Percentiles rank a stretch among this genome's conserved stretches.
phyloP scores from a whole-genome alignment of 176 grass and related monocot species.

The Alloteropsis semialata region DNA sequence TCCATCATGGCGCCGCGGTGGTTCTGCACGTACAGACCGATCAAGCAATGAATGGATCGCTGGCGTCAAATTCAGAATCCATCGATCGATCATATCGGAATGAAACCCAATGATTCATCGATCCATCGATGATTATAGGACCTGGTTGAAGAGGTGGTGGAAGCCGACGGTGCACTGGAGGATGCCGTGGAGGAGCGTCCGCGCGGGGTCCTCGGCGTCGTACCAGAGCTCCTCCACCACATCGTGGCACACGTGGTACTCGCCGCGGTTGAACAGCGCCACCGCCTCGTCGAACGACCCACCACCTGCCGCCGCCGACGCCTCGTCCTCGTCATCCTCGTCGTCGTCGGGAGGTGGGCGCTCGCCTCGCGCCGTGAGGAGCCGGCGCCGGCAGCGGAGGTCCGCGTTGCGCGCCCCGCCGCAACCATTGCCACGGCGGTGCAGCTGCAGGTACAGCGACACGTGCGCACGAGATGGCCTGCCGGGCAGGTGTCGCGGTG shows the following conservation, averaged over 20 bases:
- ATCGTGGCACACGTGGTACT: conserved; percentile 85
- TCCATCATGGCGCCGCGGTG: conserved; percentile 92
- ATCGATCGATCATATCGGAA: neutral
- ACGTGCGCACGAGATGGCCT: neutral
- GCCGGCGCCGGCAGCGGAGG: conserved; percentile 47
- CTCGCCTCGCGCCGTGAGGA: conserved; percentile 49
- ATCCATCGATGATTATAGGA: neutral
- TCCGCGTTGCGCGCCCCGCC: neutral
- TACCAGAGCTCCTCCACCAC: conserved; percentile 94
- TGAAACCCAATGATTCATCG: neutral
- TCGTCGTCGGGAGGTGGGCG: neutral
- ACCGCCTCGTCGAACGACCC: conserved; percentile 64
- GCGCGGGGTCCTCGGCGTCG: conserved; percentile 59
- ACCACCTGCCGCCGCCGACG: neutral
- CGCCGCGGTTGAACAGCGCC: conserved; percentile 70
- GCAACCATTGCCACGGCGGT: too few species aligned
- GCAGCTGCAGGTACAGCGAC: neutral
- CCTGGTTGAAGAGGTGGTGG: conserved; percentile 91
- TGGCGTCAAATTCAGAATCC: neutral
- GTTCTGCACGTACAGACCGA: conserved; percentile 32
- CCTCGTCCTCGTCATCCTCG: neutral
- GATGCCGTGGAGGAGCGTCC: conserved; percentile 75
- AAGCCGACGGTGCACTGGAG: conserved; percentile 85
- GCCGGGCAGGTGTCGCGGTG: neutral
- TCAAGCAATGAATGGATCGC: too few species aligned